Percentiles rank a stretch among this genome's conserved stretches.
These are phyloP conservation scores for Capronia americana DNA, from an alignment of 2,329 filamentous ascomycete genomes.

Conservation along the genomic window DNA sequence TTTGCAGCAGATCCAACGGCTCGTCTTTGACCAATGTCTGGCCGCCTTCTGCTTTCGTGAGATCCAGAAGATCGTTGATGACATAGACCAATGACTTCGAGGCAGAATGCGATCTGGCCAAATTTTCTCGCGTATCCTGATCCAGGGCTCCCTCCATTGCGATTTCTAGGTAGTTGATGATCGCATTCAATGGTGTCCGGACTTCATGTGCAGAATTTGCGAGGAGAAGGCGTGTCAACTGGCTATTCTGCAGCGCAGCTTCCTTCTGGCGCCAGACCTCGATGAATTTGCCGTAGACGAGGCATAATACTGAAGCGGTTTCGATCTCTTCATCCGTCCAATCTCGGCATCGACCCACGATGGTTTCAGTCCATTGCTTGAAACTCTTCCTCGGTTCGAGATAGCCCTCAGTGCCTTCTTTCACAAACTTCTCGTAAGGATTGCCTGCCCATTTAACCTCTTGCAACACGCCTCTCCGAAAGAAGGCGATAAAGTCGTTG, in stretches of 20 bases:
- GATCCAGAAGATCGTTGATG: conserved; percentile 87
- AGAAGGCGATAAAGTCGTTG: conserved; percentile 87
- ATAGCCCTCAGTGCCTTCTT: conserved; percentile 74
- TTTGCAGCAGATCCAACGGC: conserved; percentile 72
- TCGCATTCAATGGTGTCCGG: conserved; percentile 86
- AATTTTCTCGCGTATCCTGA: conserved; percentile 80
- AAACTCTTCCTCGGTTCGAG: conserved; percentile 82
- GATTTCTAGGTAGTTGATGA: conserved; percentile 94
- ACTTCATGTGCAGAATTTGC: conserved; percentile 93
- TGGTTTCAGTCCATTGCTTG: conserved; percentile 79
- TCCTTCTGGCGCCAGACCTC: conserved; percentile 94
- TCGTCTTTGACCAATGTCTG: conserved; percentile 80
- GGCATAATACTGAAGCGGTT: conserved; percentile 82
- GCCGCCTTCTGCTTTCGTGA: conserved; percentile 87
- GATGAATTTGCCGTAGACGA: conserved; percentile 89
- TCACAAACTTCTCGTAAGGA: conserved; percentile 78
- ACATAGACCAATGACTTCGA: conserved; percentile 93
- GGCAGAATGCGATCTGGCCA: conserved; percentile 83
- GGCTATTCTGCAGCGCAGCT: conserved; percentile 78
- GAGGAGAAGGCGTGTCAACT: conserved; percentile 77
- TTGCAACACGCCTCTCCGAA: conserved; percentile 75
- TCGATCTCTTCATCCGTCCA: conserved; percentile 91
- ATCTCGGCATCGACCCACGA: conserved; percentile 81
- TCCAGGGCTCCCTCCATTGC: conserved; percentile 82
- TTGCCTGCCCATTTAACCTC: conserved; percentile 88